These are phyloP conservation scores for Solanum hybrid DNA, from an alignment of 305 asterid genomes.

Conservation along the genomic window DNA sequence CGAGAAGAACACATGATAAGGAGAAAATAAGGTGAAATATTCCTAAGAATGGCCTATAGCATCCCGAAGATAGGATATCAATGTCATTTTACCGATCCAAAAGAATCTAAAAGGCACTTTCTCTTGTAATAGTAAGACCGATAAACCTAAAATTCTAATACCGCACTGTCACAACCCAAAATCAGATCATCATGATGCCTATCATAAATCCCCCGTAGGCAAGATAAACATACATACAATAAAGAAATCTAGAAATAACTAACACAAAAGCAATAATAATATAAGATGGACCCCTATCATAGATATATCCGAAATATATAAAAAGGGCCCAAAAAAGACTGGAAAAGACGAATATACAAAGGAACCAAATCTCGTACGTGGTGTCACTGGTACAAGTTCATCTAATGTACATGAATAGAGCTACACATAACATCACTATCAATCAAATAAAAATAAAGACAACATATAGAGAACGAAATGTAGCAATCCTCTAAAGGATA, in stretches of 20 bases:
- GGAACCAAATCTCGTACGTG: neutral
- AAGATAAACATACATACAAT: neutral
- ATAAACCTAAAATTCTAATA: too few species aligned
- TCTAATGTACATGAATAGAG: neutral
- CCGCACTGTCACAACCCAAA: neutral
- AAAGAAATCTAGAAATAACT: too few species aligned
- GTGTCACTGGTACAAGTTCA: neutral
- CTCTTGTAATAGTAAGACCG: neutral
- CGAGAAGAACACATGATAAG: neutral
- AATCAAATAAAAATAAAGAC: neutral
- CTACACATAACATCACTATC: neutral
- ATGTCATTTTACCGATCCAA: neutral
- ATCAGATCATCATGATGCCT: neutral
- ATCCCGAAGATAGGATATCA: neutral
- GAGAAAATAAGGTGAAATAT: neutral
- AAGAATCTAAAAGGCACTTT: neutral
- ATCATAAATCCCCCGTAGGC: neutral
- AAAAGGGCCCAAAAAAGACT: neutral
- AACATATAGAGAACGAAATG: neutral
- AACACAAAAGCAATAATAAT: too few species aligned
- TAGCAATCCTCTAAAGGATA: neutral
- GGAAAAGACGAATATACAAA: neutral
- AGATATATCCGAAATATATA: neutral
- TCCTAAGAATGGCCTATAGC: neutral
- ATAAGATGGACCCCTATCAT: neutral